Conservation (phyloP, 2,329 filamentous ascomycete species). For the Diplodia corticola region DNA sequence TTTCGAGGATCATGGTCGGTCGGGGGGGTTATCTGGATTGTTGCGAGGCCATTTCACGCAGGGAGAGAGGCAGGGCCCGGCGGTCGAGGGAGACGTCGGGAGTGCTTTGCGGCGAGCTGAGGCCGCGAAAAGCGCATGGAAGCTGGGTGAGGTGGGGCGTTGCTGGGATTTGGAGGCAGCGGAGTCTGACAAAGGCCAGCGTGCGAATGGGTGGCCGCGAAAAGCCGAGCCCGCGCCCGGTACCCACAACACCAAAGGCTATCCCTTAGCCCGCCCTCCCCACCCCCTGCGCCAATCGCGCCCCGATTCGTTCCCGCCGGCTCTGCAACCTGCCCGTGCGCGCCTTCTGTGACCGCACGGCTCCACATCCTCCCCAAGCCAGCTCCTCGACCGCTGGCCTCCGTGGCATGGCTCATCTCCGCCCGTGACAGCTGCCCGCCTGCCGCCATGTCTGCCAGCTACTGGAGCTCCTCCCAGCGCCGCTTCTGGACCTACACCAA, state of each 20-base stretch:
- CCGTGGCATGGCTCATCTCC: not conserved
- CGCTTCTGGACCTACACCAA: constrained; percentile 89
- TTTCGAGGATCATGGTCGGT: constrained; percentile 67
- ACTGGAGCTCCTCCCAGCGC: constrained; percentile 92
- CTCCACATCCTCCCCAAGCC: not conserved
- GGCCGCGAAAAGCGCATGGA: constrained; percentile 20
- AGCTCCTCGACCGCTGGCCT: not conserved
- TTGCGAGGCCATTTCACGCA: constrained; percentile 38
- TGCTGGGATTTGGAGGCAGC: constrained; percentile 9
- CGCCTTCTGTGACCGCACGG: not conserved
- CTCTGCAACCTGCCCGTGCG: not conserved
- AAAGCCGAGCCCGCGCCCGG: constrained; percentile 9
- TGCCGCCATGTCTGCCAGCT: constrained; percentile 80
- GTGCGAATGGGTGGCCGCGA: constrained; percentile 17
- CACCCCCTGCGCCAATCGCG: not conserved
- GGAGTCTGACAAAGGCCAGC: constrained; percentile 21
- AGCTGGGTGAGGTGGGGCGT: constrained; percentile 21
- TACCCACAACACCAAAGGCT: constrained; percentile 4
- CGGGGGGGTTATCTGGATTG: constrained; percentile 37
- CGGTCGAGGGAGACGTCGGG: constrained; percentile 25
- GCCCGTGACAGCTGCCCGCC: not conserved
- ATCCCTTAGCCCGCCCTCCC: not conserved
- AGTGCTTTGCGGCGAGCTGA: constrained; percentile 27
- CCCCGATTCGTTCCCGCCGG: not conserved
- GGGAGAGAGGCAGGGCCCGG: constrained; percentile 2